phyloP scores from a whole-genome alignment of 192 early-diverging fungal genomes.

The Podila epicladia region DNA sequence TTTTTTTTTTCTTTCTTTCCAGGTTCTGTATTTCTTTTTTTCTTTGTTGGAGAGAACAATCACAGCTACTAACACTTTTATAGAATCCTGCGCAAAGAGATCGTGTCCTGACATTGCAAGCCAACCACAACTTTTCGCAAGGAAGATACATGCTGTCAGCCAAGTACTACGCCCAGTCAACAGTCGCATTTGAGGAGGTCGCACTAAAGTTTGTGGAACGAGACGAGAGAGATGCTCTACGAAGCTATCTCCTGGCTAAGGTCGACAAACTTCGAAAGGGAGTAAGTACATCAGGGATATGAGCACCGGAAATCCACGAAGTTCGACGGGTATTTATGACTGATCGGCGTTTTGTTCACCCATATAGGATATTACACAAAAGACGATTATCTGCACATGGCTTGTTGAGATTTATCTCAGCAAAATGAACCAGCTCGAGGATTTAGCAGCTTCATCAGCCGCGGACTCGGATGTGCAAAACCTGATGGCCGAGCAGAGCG shows the following conservation, averaged over 20 bases:
- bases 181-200: slow-evolving; percentile 91
- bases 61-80: not conserved
- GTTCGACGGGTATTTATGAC: not conserved
- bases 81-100: slow-evolving; percentile 80
- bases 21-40: no score
- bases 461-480: slow-evolving; percentile 53
- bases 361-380: slow-evolving; percentile 80
- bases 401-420: slow-evolving; percentile 88
- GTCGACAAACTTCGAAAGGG: slow-evolving; percentile 70
- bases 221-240: slow-evolving; percentile 78
- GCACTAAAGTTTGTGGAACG: slow-evolving; percentile 83
- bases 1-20: not conserved
- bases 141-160: slow-evolving; percentile 81
- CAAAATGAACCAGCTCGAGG: slow-evolving; percentile 76
- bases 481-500: slow-evolving; percentile 66
- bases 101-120: slow-evolving; percentile 83
- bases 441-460: slow-evolving; percentile 53
- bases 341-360: not conserved
- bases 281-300: slow-evolving; percentile 50
- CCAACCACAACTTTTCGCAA: slow-evolving; percentile 84
- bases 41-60: no score
- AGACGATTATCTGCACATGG: slow-evolving; percentile 86
- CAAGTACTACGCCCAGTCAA: slow-evolving; percentile 85
- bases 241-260: slow-evolving; percentile 81
- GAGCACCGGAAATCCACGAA: not conserved